Percentiles rank a stretch among this genome's conserved stretches.
phyloP scores from a whole-genome alignment of 768 basidiomycete genomes.

The Suillus plorans region DNA sequence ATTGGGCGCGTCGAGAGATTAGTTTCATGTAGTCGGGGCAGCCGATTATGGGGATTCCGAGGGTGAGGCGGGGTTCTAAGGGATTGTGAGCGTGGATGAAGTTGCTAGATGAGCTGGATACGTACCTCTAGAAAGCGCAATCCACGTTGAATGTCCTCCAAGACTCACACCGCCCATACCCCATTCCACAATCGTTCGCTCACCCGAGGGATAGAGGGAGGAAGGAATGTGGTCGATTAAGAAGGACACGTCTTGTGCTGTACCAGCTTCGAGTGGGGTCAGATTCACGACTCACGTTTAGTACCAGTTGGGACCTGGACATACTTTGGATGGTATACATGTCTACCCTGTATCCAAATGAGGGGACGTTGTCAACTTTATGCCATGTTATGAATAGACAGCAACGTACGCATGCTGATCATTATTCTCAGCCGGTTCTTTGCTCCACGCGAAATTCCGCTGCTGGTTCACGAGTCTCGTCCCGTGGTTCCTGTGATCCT shows the following conservation, averaged over 20 bases:
- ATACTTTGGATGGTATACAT: constrained; percentile 33
- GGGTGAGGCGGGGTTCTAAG: constrained; percentile 44
- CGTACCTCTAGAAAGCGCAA: constrained; percentile 51
- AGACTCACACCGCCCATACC: constrained; percentile 75
- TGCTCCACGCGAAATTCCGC: constrained; percentile 26
- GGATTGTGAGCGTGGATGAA: neutral
- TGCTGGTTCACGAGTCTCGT: constrained; percentile 22
- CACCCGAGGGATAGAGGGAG: constrained; percentile 68
- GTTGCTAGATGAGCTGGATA: neutral
- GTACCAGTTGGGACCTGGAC: neutral
- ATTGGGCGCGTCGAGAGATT: constrained; percentile 53
- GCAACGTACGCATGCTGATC: constrained; percentile 28
- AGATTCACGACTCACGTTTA: neutral
- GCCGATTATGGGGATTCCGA: constrained; percentile 59
- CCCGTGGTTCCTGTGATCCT: constrained; percentile 35
- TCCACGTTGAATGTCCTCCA: constrained; percentile 85
- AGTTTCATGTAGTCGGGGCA: constrained; percentile 68
- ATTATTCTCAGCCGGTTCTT: constrained; percentile 22
- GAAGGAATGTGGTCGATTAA: constrained; percentile 78
- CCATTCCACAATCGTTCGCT: constrained; percentile 65
- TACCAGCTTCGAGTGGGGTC: constrained; percentile 43
- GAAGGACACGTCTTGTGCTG: constrained; percentile 74
- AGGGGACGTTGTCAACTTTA: too few species aligned
- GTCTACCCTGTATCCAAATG: too few species aligned
- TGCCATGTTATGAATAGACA: too few species aligned